Base-by-base conservation (phyloP, 305 asterid genomes). In the Fraxinus paxiana region DNA sequence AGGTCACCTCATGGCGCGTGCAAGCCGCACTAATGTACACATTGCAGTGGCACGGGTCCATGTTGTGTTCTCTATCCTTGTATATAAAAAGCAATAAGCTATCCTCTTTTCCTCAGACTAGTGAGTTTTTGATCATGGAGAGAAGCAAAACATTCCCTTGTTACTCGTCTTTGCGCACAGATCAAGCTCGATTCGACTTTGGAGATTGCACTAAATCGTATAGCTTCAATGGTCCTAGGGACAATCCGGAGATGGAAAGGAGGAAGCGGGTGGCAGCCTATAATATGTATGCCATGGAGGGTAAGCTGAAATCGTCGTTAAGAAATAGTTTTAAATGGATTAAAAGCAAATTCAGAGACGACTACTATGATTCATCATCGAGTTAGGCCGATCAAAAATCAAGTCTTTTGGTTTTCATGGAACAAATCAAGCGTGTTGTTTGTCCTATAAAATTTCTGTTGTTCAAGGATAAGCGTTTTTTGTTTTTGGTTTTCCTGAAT, bases 311-410 rank as follows among this genome's bases (percentile, higher is more conserved):
- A 81, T 89, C 94, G 15, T 91, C 98, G 2, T 77, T 95, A 65
- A 92, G 93, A 75, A 92, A 83, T 90, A 93, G 97, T 86, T 88
- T 95, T 77, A 95, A 91, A 89, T 95, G 98, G 98, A 90, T 95
- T 88, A 95, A 93, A 91, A 91, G 87, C 87, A 95, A 92, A 83
- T 91, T 95, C 79, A 70, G 88, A 0, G 87, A 88, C 34, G 87
- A 85, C 70, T 85, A 87, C 76, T 90, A 83, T 43, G 91, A 90
- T 76, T 87, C 63, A n/a, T n/a, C 22, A 9, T 51, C 63, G 24
- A n/a, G 63, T n/a, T 51, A 51, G 22, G 9, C 22, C 3, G 71
- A 63, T 63, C 6, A 63, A 63, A 63, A 2, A 22, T 63, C 15
- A 3, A 0, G 71, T 63, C 6, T 63, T 63, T 0, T 2, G 33